phyloP scores from a whole-genome alignment of 805 yeast species.

The Metschnikowia dekortorum region DNA sequence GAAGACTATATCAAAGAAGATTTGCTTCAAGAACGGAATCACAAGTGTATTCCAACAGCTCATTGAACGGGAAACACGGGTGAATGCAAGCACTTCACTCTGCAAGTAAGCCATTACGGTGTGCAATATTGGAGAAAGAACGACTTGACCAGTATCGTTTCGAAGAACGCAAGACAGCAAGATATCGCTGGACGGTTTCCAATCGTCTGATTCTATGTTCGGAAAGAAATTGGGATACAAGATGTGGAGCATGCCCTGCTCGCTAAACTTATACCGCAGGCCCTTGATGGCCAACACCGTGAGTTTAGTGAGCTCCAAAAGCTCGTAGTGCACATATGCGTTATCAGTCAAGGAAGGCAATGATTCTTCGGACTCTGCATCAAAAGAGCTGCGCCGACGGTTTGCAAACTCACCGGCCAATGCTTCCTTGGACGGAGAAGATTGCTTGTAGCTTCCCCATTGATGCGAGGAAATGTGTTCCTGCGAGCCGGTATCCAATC shows the following conservation, averaged over 20 bases:
- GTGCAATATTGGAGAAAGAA: slow-evolving; percentile 20
- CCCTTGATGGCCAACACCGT: slow-evolving; percentile 42
- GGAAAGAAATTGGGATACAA: slow-evolving; percentile 43
- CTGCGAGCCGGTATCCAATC: neutral
- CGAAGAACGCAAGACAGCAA: slow-evolving; percentile 1
- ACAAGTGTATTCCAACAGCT: slow-evolving; percentile 29
- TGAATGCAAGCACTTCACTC: slow-evolving; percentile 22
- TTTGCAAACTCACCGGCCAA: neutral
- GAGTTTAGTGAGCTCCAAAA: slow-evolving; percentile 34
- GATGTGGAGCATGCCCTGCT: slow-evolving; percentile 41
- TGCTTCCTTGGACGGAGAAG: neutral
- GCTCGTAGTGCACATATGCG: slow-evolving; percentile 33
- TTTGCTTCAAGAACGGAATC: slow-evolving; percentile 26
- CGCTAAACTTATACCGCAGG: slow-evolving; percentile 30
- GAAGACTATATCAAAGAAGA: slow-evolving; percentile 29
- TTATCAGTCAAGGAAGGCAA: slow-evolving; percentile 24
- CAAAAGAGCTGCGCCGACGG: slow-evolving; percentile 9
- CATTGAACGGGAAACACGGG: slow-evolving; percentile 18
- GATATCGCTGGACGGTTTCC: slow-evolving; percentile 24
- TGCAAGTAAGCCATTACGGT: slow-evolving; percentile 17
- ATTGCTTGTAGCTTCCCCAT: neutral
- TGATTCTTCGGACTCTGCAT: slow-evolving; percentile 18
- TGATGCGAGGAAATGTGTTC: neutral
- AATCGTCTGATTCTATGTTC: slow-evolving; percentile 38
- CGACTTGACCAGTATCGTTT: slow-evolving; percentile 5